A percentile compares a stretch with the other conserved stretches of the same genome.
These are phyloP conservation scores for Neurospora intermedia DNA, from an alignment of 495 filamentous ascomycete species.

Conservation along the genomic window DNA sequence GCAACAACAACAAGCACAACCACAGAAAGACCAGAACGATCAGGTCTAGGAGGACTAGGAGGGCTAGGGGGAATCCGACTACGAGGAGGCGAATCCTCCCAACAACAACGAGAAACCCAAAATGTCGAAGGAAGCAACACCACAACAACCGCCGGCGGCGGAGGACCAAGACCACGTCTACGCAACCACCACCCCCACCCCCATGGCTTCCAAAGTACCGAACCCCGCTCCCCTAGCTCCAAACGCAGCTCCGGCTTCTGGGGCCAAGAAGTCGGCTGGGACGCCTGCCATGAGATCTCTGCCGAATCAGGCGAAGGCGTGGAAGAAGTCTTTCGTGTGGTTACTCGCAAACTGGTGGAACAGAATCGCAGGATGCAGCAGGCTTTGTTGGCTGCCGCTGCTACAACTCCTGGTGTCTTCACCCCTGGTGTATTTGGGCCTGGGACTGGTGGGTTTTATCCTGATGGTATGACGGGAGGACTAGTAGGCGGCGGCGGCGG, in stretches of 20 bases:
- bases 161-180: not conserved
- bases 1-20: not conserved
- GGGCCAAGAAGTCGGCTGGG: slow-evolving; percentile 89
- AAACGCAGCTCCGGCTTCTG: slow-evolving; percentile 80
- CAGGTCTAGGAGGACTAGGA: not conserved
- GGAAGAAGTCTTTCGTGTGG: slow-evolving; percentile 93
- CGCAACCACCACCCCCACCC: not conserved
- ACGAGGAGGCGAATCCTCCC: not conserved
- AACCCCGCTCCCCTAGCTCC: slow-evolving; percentile 49
- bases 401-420: slow-evolving; percentile 21
- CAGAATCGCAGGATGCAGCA: slow-evolving; percentile 64
- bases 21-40: not conserved
- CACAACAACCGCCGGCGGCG: not conserved
- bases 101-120: not conserved
- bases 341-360: slow-evolving; percentile 89
- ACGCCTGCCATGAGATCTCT: slow-evolving; percentile 93
- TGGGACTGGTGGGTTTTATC: not conserved
- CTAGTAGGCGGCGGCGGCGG: not conserved
- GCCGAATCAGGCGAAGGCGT: slow-evolving; percentile 93
- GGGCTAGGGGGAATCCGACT: not conserved
- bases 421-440: not conserved
- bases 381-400: slow-evolving; percentile 27
- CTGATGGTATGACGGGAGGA: not conserved
- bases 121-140: not conserved
- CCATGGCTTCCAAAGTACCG: slow-evolving; percentile 14